Conservation (phyloP, 805 yeast species). For the Saccharomycopsis sp. region DNA sequence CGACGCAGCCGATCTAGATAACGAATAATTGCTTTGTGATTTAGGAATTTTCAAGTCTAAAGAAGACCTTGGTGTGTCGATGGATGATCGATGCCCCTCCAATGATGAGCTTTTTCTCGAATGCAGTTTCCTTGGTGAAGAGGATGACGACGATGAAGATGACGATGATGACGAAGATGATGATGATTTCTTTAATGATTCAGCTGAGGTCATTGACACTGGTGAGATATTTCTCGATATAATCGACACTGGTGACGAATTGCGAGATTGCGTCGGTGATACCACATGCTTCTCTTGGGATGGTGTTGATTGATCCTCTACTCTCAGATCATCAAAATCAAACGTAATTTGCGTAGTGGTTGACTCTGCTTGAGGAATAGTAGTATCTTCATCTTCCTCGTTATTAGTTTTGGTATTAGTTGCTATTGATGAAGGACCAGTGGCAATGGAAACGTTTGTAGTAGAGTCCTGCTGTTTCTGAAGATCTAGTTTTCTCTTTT, state of each 20-base stretch:
- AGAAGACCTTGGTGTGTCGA: background rate
- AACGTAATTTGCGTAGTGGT: slow-evolving; percentile 17
- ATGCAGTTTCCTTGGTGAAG: slow-evolving; percentile 2
- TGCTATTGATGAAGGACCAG: background rate
- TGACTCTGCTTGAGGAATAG: slow-evolving; percentile 4
- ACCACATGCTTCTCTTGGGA: too few species aligned
- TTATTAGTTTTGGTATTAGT: background rate
- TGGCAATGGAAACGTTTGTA: slow-evolving; percentile 14
- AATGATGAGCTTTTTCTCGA: too few species aligned
- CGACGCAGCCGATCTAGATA: background rate
- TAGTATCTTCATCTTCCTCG: slow-evolving; percentile 6
- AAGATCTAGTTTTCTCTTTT: slow-evolving; percentile 37
- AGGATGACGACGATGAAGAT: background rate
- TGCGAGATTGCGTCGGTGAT: background rate
- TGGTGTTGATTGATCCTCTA: background rate
- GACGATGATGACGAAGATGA: background rate
- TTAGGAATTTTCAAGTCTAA: background rate
- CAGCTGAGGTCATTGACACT: slow-evolving; percentile 5
- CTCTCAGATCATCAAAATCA: slow-evolving; percentile 20
- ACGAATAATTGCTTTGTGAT: slow-evolving; percentile 4
- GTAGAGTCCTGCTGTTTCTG: slow-evolving; percentile 30
- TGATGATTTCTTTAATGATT: background rate
- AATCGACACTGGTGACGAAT: background rate
- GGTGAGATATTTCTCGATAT: slow-evolving; percentile 6
- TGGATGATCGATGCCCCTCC: background rate